These are phyloP conservation scores for Trametes cubensis DNA, from an alignment of 768 basidiomycete genomes.

Conservation along the genomic window DNA sequence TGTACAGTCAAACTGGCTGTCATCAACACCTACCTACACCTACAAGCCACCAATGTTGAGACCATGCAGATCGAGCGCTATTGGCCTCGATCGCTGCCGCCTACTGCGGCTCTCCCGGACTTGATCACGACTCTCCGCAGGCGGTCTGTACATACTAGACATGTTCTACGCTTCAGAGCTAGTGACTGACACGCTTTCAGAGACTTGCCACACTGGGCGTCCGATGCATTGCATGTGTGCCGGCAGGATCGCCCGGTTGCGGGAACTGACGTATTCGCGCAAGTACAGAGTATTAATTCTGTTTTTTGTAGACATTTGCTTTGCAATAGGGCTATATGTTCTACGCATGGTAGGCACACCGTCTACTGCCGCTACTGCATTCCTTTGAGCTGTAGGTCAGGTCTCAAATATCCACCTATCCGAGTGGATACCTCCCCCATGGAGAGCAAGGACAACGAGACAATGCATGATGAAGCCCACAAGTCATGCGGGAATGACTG, in stretches of 20 bases:
- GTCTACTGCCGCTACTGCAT: too few relatives aligned
- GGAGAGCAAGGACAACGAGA: not conserved
- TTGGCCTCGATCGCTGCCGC: conserved; percentile 5
- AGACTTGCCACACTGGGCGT: not conserved
- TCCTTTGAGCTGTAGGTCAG: too few relatives aligned
- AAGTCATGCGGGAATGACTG: not conserved
- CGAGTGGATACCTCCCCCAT: too few relatives aligned
- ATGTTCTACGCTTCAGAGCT: too few relatives aligned
- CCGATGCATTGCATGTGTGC: not conserved
- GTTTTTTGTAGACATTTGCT: conserved; percentile 51
- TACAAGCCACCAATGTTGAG: conserved; percentile 29
- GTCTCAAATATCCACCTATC: too few relatives aligned
- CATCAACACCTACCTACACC: conserved; percentile 46
- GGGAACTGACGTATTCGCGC: conserved; percentile 27
- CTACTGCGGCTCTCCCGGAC: not conserved
- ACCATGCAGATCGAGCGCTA: conserved; percentile 5
- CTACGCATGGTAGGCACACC: conserved; percentile 38
- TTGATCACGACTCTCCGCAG: not conserved
- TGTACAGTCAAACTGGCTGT: conserved; percentile 51
- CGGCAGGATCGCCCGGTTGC: not conserved
- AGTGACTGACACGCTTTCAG: not conserved
- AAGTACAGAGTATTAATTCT: conserved; percentile 37
- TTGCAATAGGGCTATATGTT: conserved; percentile 46
- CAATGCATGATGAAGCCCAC: not conserved
- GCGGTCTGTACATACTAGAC: not conserved